Percentiles rank a stretch among this genome's conserved stretches.
Evolutionary conservation across 2,329 filamentous ascomycete genomes (phyloP).

Genomic region (Ophiostoma sp.): DNA sequence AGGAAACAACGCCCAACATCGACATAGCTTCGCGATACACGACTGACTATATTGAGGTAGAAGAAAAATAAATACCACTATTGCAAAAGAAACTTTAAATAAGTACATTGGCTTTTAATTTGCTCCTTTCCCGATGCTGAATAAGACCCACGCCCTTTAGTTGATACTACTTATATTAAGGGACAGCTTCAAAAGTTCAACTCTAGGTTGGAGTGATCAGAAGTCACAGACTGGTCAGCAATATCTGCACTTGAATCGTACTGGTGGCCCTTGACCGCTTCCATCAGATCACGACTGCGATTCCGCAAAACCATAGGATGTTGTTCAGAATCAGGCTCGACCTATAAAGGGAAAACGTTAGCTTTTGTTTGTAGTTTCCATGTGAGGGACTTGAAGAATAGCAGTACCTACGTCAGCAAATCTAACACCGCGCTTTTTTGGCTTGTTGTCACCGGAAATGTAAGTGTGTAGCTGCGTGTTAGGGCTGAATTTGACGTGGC

Average conservation of each 20-base stretch:
- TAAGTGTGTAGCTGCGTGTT: no score
- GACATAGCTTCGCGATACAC: not conserved
- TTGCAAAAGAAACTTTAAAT: no score
- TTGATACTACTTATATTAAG: no score
- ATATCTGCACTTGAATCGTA: not conserved
- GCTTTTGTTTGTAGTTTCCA: not conserved
- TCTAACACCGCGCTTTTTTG: not conserved
- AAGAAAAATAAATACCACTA: no score
- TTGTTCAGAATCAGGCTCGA: not conserved
- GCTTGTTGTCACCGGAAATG: not conserved
- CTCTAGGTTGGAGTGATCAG: no score
- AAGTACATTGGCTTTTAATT: no score
- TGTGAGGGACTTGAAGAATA: not conserved
- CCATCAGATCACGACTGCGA: not conserved
- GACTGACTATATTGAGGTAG: not conserved
- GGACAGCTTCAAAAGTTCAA: no score
- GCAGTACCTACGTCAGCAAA: not conserved
- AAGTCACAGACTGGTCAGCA: no score
- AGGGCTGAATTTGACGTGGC: not conserved
- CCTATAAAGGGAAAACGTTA: not conserved
- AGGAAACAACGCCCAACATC: not conserved
- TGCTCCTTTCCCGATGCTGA: no score
- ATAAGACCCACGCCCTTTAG: no score
- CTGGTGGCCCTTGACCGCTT: not conserved
- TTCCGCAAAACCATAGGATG: not conserved